These are phyloP conservation scores for Periconia sp. DNA, from an alignment of 2,329 filamentous ascomycete genomes.

Conservation along the genomic window DNA sequence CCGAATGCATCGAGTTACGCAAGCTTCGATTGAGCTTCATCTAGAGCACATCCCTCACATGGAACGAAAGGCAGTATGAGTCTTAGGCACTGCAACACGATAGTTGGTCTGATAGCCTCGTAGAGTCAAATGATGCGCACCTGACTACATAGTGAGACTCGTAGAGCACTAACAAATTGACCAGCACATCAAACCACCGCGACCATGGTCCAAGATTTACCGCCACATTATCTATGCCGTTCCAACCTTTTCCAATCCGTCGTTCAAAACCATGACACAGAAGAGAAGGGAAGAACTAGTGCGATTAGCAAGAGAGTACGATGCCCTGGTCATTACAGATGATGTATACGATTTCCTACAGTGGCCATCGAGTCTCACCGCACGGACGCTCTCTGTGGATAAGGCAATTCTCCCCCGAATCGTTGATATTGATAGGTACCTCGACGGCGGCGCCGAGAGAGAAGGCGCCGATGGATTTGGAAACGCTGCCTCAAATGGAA, in stretches of 20 bases:
- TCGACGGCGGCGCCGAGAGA: constrained; percentile 63
- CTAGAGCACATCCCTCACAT: too few relatives aligned
- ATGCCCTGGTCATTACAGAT: constrained; percentile 85
- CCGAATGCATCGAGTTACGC: too few relatives aligned
- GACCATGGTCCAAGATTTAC: constrained; percentile 76
- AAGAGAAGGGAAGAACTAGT: constrained; percentile 72
- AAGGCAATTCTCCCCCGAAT: constrained; percentile 69
- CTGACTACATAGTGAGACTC: not conserved
- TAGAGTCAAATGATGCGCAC: constrained; percentile 1
- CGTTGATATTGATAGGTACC: constrained; percentile 75
- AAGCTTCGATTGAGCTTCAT: too few relatives aligned
- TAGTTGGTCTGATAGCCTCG: too few relatives aligned
- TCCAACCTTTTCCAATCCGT: constrained; percentile 88
- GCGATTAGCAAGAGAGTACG: constrained; percentile 74
- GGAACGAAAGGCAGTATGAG: too few relatives aligned
- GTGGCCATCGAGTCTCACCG: constrained; percentile 63
- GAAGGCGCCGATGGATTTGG: constrained; percentile 68
- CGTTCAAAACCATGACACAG: constrained; percentile 79
- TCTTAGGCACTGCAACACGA: too few relatives aligned
- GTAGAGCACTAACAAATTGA: constrained; percentile 16
- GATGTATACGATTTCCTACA: constrained; percentile 95
- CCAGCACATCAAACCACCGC: constrained; percentile 63
- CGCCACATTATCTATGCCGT: constrained; percentile 87
- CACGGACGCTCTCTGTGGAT: constrained; percentile 33
- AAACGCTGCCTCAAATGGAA: constrained; percentile 83